These are phyloP conservation scores for Lathyrus sativus DNA, from an alignment of 306 rosid genomes.

Conservation along the genomic window DNA sequence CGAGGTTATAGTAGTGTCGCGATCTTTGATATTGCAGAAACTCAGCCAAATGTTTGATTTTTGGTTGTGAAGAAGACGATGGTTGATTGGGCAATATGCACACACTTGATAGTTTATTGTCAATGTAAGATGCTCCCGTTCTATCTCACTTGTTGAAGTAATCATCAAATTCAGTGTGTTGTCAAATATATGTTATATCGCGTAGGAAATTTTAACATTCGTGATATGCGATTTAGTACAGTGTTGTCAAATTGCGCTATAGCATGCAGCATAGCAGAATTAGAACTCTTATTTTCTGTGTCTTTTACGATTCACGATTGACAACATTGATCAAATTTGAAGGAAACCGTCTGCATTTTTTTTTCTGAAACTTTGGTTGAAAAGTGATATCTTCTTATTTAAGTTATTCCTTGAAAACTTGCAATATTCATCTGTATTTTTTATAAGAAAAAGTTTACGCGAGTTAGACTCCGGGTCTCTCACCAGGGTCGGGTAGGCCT, in stretches of 20 bases:
- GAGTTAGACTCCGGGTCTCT: no score
- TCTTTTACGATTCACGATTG: background rate
- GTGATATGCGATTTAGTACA: background rate
- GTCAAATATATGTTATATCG: background rate
- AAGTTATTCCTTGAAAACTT: constrained; percentile 13
- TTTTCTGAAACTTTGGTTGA: background rate
- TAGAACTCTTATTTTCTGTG: background rate
- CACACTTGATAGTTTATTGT: background rate
- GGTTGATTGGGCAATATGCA: background rate
- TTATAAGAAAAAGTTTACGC: no score
- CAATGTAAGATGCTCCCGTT: background rate
- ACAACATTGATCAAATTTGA: background rate
- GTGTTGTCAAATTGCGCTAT: background rate
- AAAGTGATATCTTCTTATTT: constrained; percentile 6
- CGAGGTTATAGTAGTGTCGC: background rate
- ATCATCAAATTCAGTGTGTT: background rate
- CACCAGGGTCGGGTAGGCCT: no score
- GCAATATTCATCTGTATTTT: background rate
- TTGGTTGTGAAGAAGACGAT: background rate
- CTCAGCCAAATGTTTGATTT: background rate
- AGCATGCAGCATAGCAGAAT: background rate
- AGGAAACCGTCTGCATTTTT: constrained; percentile 14
- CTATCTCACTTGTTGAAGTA: background rate
- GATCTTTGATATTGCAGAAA: background rate
- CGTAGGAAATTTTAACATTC: background rate